Percentiles rank a stretch among this genome's conserved stretches.
These are phyloP conservation scores for Esteya vermicola DNA, from an alignment of 2,329 filamentous ascomycete genomes.

Conservation along the genomic window DNA sequence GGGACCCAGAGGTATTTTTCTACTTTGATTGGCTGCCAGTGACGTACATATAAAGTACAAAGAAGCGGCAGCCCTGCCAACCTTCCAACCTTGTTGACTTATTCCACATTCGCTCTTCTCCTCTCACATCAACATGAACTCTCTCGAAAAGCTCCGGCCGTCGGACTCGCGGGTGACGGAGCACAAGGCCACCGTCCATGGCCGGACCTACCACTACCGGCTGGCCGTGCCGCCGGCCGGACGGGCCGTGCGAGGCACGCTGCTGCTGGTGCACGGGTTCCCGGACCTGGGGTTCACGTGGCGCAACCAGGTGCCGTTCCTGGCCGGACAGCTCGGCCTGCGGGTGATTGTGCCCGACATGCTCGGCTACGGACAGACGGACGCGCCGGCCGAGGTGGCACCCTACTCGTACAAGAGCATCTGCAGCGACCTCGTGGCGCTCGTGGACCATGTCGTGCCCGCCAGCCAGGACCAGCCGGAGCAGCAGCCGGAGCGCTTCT, in stretches of 20 bases:
- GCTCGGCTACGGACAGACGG: slow-evolving; percentile 73
- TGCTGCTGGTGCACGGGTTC: slow-evolving; percentile 53
- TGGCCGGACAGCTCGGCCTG: slow-evolving; percentile 56
- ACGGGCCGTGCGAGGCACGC: slow-evolving; percentile 15
- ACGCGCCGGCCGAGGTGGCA: slow-evolving; percentile 44
- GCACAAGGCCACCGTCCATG: slow-evolving; percentile 48
- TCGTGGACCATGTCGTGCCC: slow-evolving; percentile 40
- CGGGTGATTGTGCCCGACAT: slow-evolving; percentile 75
- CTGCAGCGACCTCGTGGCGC: slow-evolving; percentile 58
- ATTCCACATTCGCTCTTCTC: too few species aligned
- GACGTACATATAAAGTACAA: too few species aligned
- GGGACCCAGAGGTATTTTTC: too few species aligned
- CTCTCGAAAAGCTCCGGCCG: slow-evolving; percentile 38
- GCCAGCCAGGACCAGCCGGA: slow-evolving; percentile 18
- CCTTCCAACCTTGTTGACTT: too few species aligned
- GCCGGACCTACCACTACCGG: slow-evolving; percentile 56
- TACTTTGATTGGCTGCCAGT: too few species aligned
- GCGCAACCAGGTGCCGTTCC: slow-evolving; percentile 73
- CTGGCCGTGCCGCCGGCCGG: slow-evolving; percentile 31
- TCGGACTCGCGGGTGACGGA: slow-evolving; percentile 54
- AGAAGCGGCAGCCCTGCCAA: too few species aligned
- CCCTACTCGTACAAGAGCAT: slow-evolving; percentile 61
- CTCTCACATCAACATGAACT: neutral
- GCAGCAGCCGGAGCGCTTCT: slow-evolving; percentile 33
- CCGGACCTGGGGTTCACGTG: slow-evolving; percentile 76